Percentiles rank a stretch among this genome's conserved stretches.
phyloP scores from a whole-genome alignment of 2,329 filamentous ascomycete genomes.

The Dactylellina sp. region DNA sequence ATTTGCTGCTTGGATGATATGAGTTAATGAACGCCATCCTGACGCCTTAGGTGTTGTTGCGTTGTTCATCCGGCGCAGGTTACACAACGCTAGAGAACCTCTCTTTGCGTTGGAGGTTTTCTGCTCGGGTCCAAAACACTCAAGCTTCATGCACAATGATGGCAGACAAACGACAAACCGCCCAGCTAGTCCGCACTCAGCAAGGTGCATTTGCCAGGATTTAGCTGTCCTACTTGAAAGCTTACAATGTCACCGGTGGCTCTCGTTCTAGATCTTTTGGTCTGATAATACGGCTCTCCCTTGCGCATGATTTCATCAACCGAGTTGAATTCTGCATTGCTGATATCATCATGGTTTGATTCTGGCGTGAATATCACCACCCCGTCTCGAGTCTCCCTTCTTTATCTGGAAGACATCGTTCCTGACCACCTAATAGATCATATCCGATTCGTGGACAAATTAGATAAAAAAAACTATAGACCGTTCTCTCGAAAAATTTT shows the following conservation, averaged over 20 bases:
- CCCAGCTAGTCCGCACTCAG: constrained; percentile 15
- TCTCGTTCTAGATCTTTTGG: too few relatives aligned
- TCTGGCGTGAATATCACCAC: constrained; percentile 12
- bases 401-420: too few relatives aligned
- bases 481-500: too few relatives aligned
- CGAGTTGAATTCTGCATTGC: too few relatives aligned
- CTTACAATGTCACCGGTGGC: too few relatives aligned
- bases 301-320: neutral
- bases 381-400: neutral
- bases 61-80: constrained; percentile 28
- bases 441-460: constrained; percentile 13
- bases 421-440: neutral
- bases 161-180: neutral
- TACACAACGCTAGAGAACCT: constrained; percentile 42
- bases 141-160: constrained; percentile 1
- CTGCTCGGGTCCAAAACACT: too few relatives aligned
- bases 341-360: constrained; percentile 6
- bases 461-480: too few relatives aligned
- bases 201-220: constrained; percentile 5
- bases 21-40: too few relatives aligned
- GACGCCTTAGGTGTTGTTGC: constrained; percentile 20
- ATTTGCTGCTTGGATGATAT: too few relatives aligned
- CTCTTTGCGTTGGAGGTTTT: neutral
- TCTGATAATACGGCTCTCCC: neutral
- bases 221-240: neutral